Percentiles rank a stretch among this genome's conserved stretches.
These are phyloP conservation scores for Chenopodium formosanum DNA, from an alignment of 148 eudicot genomes.

Conservation along the genomic window DNA sequence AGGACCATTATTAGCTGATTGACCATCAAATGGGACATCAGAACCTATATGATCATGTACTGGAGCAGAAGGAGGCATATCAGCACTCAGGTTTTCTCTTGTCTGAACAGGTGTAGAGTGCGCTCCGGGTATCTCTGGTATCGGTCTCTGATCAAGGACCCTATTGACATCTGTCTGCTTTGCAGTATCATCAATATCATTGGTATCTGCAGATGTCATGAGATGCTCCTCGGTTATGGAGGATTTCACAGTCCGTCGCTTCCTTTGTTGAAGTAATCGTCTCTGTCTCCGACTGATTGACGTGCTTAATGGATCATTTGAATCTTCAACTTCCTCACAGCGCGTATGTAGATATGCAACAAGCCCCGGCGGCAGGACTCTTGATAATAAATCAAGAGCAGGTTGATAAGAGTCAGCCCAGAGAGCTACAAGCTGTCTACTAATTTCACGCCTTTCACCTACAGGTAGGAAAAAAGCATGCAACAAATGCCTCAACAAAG, in stretches of 20 bases:
- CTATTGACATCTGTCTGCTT: slow-evolving; percentile 38
- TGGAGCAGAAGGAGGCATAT: slow-evolving; percentile 33
- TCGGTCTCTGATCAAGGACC: slow-evolving; percentile 49
- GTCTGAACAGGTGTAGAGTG: slow-evolving; percentile 40
- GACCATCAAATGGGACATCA: slow-evolving; percentile 44
- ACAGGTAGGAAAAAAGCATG: slow-evolving; percentile 85
- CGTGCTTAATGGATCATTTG: slow-evolving; percentile 58
- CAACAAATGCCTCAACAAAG: slow-evolving; percentile 82
- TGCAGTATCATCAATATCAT: slow-evolving; percentile 46
- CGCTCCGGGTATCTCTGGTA: slow-evolving; percentile 34
- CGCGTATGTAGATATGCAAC: slow-evolving; percentile 93
- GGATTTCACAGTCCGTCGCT: slow-evolving; percentile 56
- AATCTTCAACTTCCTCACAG: slow-evolving; percentile 64
- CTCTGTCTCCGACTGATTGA: slow-evolving; percentile 74
- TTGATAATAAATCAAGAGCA: slow-evolving; percentile 81
- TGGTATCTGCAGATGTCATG: slow-evolving; percentile 37
- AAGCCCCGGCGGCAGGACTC: slow-evolving; percentile 97
- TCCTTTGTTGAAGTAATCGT: slow-evolving; percentile 81
- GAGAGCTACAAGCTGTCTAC: slow-evolving; percentile 95
- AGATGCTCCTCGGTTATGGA: slow-evolving; percentile 46
- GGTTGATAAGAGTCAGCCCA: slow-evolving; percentile 99
- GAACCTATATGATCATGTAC: slow-evolving; percentile 43
- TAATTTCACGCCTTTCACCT: slow-evolving; percentile 92
- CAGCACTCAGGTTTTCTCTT: slow-evolving; percentile 48
- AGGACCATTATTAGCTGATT: slow-evolving; percentile 31